phyloP scores from a whole-genome alignment of 2,329 filamentous ascomycete species.

The Phoma sp. region DNA sequence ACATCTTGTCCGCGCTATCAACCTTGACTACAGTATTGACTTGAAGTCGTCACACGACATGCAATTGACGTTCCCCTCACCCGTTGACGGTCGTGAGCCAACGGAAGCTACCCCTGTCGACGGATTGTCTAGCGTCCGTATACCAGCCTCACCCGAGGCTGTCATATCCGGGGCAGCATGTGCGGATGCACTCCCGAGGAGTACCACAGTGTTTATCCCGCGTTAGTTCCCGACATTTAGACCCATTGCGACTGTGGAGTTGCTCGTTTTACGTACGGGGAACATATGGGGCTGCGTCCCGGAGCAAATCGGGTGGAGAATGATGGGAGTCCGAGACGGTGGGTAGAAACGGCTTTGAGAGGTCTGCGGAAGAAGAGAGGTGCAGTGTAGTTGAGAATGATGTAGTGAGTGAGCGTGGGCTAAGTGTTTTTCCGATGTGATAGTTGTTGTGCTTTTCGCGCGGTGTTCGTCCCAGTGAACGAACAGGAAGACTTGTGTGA shows the following conservation, averaged over 20 bases:
- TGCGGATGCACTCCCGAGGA: slow-evolving; percentile 9
- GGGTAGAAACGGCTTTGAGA: slow-evolving; percentile 16
- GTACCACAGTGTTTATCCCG: slow-evolving; percentile 4
- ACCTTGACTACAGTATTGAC: background rate
- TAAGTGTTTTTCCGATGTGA: background rate
- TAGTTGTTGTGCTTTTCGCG: background rate
- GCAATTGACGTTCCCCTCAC: slow-evolving; percentile 20
- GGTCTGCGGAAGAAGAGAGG: background rate
- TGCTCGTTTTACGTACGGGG: slow-evolving; percentile 14
- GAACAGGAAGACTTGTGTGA: background rate
- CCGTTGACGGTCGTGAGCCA: slow-evolving; percentile 9
- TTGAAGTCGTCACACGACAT: background rate
- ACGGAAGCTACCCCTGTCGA: slow-evolving; percentile 31
- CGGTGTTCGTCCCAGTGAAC: background rate
- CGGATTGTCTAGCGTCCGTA: slow-evolving; percentile 31
- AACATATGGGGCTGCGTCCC: slow-evolving; percentile 8
- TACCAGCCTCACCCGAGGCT: slow-evolving; percentile 29
- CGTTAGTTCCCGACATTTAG: slow-evolving; percentile 21
- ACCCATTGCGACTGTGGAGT: slow-evolving; percentile 4
- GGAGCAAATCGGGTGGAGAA: slow-evolving; percentile 12
- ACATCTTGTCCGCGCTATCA: background rate
- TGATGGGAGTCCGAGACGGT: background rate
- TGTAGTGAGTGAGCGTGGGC: background rate
- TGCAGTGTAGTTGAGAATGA: background rate
- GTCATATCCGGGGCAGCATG: slow-evolving; percentile 9